phyloP scores from a whole-genome alignment of 306 rosid species.

The Cercis canadensis region DNA sequence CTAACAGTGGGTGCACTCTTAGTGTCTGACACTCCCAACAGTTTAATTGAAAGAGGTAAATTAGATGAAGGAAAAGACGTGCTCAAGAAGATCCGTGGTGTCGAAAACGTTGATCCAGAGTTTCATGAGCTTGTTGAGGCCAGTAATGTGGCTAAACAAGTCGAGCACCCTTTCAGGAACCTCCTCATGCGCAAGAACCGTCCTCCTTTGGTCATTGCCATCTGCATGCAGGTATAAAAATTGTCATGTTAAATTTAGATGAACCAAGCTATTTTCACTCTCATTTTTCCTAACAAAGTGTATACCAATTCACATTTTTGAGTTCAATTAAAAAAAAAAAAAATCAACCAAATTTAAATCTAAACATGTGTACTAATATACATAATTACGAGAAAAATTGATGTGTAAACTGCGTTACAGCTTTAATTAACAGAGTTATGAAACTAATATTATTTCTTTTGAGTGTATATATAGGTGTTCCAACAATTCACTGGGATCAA shows the following conservation, averaged over 20 bases:
- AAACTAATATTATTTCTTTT: too few relatives aligned
- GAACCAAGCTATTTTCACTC: too few relatives aligned
- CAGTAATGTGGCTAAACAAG: slow-evolving; percentile 47
- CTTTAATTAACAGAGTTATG: too few relatives aligned
- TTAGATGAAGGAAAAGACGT: slow-evolving; percentile 54
- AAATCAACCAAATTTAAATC: too few relatives aligned
- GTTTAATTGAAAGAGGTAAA: slow-evolving; percentile 59
- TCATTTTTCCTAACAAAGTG: too few relatives aligned
- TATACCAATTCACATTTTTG: too few relatives aligned
- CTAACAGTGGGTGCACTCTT: slow-evolving; percentile 48
- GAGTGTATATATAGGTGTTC: too few relatives aligned
- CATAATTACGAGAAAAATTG: too few relatives aligned
- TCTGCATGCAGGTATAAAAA: slow-evolving; percentile 46
- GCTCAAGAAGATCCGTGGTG: slow-evolving; percentile 61
- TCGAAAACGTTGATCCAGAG: slow-evolving; percentile 57
- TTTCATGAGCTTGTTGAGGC: slow-evolving; percentile 58
- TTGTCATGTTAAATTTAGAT: too few relatives aligned
- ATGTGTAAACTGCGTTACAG: too few relatives aligned
- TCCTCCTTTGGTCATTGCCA: slow-evolving; percentile 58
- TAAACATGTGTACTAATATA: too few relatives aligned
- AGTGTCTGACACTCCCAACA: slow-evolving; percentile 61
- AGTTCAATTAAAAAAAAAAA: too few relatives aligned
- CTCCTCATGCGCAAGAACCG: slow-evolving; percentile 54
- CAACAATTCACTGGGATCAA: slow-evolving; percentile 77
- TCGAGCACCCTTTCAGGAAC: slow-evolving; percentile 50